These are phyloP conservation scores for Apiospora marii DNA, from an alignment of 2,329 filamentous ascomycete genomes.

Conservation along the genomic window DNA sequence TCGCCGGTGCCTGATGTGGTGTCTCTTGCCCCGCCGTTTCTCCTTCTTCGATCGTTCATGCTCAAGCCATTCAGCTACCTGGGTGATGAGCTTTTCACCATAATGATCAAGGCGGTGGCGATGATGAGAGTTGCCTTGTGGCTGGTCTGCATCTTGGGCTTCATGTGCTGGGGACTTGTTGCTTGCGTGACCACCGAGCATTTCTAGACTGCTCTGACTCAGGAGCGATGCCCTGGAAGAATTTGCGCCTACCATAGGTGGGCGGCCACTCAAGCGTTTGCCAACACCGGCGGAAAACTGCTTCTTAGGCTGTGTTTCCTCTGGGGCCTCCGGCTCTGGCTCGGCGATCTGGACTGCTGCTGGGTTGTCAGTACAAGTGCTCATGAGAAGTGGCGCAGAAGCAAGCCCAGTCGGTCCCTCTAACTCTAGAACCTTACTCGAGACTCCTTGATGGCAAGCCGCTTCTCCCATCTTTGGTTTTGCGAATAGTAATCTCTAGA, in stretches of 20 bases:
- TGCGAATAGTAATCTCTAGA: background rate
- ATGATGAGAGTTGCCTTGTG: slow-evolving; percentile 42
- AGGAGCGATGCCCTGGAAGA: slow-evolving; percentile 56
- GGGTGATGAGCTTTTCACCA: slow-evolving; percentile 69
- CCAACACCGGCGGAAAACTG: slow-evolving; percentile 54
- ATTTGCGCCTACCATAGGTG: slow-evolving; percentile 43
- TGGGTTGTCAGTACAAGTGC: slow-evolving; percentile 31
- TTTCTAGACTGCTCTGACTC: slow-evolving; percentile 48
- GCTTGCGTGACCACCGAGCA: slow-evolving; percentile 35
- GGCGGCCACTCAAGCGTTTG: slow-evolving; percentile 54
- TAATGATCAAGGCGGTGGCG: slow-evolving; percentile 45
- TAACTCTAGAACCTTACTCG: slow-evolving; percentile 9
- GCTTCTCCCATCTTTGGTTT: background rate
- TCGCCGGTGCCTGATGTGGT: background rate
- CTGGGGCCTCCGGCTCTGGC: slow-evolving; percentile 40
- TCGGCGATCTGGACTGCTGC: slow-evolving; percentile 67
- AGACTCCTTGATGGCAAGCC: background rate
- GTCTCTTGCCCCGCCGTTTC: slow-evolving; percentile 3
- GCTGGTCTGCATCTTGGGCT: slow-evolving; percentile 36
- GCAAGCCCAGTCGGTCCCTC: background rate
- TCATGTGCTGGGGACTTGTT: slow-evolving; percentile 38
- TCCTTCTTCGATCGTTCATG: slow-evolving; percentile 76
- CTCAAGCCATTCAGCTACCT: slow-evolving; percentile 85
- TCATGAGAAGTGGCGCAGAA: background rate
- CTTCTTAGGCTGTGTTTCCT: slow-evolving; percentile 50